phyloP scores from a whole-genome alignment of 2,329 filamentous ascomycete species.

The Aspergillus awamori region DNA sequence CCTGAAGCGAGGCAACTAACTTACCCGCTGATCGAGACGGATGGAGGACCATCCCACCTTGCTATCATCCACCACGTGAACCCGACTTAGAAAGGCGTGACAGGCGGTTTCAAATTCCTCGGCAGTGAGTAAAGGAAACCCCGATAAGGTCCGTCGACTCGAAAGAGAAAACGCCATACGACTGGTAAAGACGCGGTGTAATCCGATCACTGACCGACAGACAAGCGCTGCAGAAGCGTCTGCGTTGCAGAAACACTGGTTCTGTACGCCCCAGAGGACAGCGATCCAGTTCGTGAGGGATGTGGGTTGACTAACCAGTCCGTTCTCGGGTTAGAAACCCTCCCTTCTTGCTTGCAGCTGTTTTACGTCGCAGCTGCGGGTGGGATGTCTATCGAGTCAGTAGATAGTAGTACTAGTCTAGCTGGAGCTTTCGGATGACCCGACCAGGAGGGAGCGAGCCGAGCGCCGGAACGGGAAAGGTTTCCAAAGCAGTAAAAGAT shows the following conservation, averaged over 20 bases:
- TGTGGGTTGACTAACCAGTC: conserved; percentile 6
- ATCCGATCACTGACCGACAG: conserved; percentile 15
- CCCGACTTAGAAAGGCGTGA: conserved; percentile 56
- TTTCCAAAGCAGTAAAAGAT: conserved; percentile 4
- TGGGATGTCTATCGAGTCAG: neutral
- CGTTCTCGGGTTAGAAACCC: conserved; percentile 15
- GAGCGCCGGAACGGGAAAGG: neutral
- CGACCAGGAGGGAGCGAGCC: neutral
- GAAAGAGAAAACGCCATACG: conserved; percentile 18
- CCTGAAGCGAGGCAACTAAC: conserved; percentile 1
- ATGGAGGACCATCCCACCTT: conserved; percentile 51
- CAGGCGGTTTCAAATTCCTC: conserved; percentile 69
- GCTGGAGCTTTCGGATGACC: neutral
- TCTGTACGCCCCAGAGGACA: conserved; percentile 15
- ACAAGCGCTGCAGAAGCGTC: conserved; percentile 16
- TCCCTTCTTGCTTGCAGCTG: conserved; percentile 18
- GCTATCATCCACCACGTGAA: conserved; percentile 59
- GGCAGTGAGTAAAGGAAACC: conserved; percentile 63
- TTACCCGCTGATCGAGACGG: conserved; percentile 26
- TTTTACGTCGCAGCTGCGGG: neutral
- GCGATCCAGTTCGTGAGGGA: conserved; percentile 13
- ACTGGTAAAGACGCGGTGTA: conserved; percentile 25
- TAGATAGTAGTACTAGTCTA: neutral
- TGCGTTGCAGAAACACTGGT: conserved; percentile 12
- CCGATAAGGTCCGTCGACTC: conserved; percentile 23